These are phyloP conservation scores for Solanum pimpinellifolium DNA, from an alignment of 257 asterid genomes.

Conservation along the genomic window DNA sequence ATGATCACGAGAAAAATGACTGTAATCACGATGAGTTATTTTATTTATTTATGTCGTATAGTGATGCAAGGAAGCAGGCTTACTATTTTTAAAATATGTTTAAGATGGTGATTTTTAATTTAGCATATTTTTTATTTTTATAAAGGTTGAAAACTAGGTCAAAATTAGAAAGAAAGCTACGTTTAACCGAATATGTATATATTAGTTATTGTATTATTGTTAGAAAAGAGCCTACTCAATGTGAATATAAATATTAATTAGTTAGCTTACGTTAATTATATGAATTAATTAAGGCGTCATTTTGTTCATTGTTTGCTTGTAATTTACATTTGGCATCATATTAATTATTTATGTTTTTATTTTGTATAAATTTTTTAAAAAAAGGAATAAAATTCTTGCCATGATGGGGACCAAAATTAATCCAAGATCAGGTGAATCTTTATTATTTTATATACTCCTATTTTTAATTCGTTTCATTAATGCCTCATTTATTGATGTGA, in stretches of 20 bases:
- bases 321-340: background rate
- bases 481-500: background rate
- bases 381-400: background rate
- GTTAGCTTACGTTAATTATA: background rate
- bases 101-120: background rate
- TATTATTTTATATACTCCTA: background rate
- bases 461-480: background rate
- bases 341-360: background rate
- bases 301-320: background rate
- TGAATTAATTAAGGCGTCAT: background rate
- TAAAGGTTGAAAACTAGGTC: background rate
- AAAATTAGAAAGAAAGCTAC: background rate
- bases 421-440: background rate
- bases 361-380: background rate
- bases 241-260: background rate
- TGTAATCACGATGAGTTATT: background rate
- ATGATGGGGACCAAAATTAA: background rate
- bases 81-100: background rate
- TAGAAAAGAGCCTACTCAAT: background rate
- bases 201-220: background rate
- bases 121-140: background rate
- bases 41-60: background rate
- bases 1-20: background rate
- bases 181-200: background rate
- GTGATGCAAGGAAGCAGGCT: background rate